Conservation (phyloP, 164 flowering plant species). For the Nelumbo lutea region DNA sequence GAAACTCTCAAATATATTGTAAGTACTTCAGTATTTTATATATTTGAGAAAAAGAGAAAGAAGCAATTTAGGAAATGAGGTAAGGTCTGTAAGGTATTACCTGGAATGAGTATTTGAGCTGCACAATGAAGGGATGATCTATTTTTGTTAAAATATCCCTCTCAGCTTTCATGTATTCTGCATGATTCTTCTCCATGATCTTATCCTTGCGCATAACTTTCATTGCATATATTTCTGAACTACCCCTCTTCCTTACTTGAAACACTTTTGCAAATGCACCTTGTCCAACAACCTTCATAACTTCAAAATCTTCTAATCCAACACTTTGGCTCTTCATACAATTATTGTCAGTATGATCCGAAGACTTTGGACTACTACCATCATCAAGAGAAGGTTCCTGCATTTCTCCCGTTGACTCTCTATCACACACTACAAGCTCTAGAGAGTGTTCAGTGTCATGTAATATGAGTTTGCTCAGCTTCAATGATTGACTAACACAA, state of each 20-base stretch:
- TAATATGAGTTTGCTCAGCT: conserved; percentile 51
- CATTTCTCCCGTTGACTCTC: conserved; percentile 21
- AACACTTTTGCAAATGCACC: conserved; percentile 93
- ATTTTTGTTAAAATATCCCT: conserved; percentile 81
- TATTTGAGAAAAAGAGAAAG: background rate
- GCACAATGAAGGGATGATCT: conserved; percentile 84
- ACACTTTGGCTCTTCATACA: conserved; percentile 28
- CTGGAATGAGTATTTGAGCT: conserved; percentile 87
- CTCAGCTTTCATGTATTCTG: conserved; percentile 88
- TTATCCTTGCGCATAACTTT: conserved; percentile 91
- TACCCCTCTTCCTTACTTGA: conserved; percentile 77
- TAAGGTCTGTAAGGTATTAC: conserved; percentile 26
- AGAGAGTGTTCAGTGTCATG: conserved; percentile 39
- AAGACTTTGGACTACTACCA: conserved; percentile 19
- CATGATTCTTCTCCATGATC: conserved; percentile 81
- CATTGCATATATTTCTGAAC: conserved; percentile 88
- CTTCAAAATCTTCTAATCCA: conserved; percentile 79
- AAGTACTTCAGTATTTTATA: background rate
- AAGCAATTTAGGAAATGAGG: background rate
- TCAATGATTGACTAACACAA: conserved; percentile 46
- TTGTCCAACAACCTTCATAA: conserved; percentile 81
- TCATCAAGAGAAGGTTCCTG: conserved; percentile 22
- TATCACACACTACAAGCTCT: conserved; percentile 36
- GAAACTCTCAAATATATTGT: background rate
- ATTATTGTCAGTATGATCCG: conserved; percentile 12